Percentiles rank a stretch among this genome's conserved stretches.
Evolutionary conservation across 371 early-diverging fungal genomes (phyloP).

Genomic region (Lichtheimia ramosa): DNA sequence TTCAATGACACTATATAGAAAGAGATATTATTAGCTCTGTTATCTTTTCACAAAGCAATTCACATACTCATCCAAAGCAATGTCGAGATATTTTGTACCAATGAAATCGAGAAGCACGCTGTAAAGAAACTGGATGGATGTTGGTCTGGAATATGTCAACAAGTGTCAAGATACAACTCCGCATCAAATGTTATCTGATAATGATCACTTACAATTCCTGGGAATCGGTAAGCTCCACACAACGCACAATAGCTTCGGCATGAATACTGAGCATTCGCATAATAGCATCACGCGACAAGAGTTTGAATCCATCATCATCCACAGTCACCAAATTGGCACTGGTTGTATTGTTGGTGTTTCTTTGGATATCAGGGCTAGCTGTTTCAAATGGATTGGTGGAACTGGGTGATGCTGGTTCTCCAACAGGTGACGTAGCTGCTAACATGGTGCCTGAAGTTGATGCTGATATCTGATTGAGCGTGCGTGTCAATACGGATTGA

Average conservation of each 20-base stretch:
- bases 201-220: conserved; percentile 59
- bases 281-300: conserved; percentile 60
- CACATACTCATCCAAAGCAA: conserved; percentile 79
- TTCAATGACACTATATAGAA: conserved; percentile 67
- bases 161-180: background rate
- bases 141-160: conserved; percentile 14
- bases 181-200: conserved; percentile 4
- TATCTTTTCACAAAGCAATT: background rate
- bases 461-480: conserved; percentile 70
- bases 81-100: conserved; percentile 79
- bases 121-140: conserved; percentile 58
- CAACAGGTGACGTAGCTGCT: conserved; percentile 19
- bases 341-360: conserved; percentile 1
- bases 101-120: conserved; percentile 71
- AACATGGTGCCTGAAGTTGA: conserved; percentile 31
- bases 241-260: conserved; percentile 82
- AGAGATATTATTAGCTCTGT: background rate
- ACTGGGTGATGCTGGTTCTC: conserved; percentile 4
- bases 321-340: conserved; percentile 27
- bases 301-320: conserved; percentile 49
- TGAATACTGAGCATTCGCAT: conserved; percentile 78
- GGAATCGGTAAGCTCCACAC: conserved; percentile 75
- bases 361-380: background rate
- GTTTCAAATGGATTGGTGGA: conserved; percentile 18
- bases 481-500: conserved; percentile 68